phyloP scores from a whole-genome alignment of 164 flowering plant species.

The Warburgia ugandensis region DNA sequence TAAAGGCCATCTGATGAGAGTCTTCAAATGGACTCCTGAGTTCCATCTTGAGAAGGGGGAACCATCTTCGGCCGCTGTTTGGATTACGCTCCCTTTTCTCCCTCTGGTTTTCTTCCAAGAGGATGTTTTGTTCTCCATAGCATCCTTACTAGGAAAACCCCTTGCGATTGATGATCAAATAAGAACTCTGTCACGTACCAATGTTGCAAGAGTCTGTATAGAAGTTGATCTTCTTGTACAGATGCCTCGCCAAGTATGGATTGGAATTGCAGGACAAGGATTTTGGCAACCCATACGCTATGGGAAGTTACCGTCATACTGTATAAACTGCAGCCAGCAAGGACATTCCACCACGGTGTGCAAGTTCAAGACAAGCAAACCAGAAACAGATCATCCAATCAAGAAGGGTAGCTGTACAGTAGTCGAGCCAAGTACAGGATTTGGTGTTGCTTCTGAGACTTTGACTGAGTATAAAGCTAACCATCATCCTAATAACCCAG shows the following conservation, averaged over 20 bases:
- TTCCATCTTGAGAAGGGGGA: not conserved
- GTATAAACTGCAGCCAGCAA: not conserved
- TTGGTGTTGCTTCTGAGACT: no score
- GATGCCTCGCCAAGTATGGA: not conserved
- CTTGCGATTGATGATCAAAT: not conserved
- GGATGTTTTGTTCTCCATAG: not conserved
- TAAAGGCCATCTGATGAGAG: not conserved
- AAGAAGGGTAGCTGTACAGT: no score
- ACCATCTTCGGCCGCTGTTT: conserved; percentile 2
- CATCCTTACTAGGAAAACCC: not conserved
- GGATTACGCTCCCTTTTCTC: conserved; percentile 1
- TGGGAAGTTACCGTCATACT: not conserved
- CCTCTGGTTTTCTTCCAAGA: conserved; percentile 2
- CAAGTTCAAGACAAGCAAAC: not conserved
- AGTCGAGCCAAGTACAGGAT: no score
- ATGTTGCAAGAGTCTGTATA: conserved; percentile 3
- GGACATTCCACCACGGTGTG: conserved; percentile 1
- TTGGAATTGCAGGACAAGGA: conserved; percentile 1
- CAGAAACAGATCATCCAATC: no score
- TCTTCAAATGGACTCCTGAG: conserved; percentile 3
- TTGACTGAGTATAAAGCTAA: no score
- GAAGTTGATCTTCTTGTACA: not conserved
- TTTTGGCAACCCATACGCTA: conserved; percentile 1
- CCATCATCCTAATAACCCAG: no score
- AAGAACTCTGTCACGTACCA: not conserved